Evolutionary conservation across 1,139 yeast genomes (phyloP).

Genomic region (Candida freyschussii): DNA sequence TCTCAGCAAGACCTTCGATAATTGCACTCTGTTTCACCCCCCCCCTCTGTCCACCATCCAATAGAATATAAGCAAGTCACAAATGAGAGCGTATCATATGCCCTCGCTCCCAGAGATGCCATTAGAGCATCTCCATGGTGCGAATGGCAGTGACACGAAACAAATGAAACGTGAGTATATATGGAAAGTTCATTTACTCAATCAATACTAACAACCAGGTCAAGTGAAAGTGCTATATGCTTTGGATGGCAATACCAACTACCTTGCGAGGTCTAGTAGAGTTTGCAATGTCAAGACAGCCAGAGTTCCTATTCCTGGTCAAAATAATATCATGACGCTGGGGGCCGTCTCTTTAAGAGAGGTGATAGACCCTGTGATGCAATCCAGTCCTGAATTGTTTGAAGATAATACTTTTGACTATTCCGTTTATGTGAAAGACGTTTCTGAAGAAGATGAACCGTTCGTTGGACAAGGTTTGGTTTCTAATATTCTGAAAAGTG

Average conservation of each 20-base stretch:
- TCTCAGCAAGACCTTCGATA: too few relatives aligned
- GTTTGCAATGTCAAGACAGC: constrained; percentile 44
- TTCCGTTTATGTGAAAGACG: constrained; percentile 67
- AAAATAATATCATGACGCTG: constrained; percentile 37
- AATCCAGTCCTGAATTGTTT: constrained; percentile 57
- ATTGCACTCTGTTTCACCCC: not conserved
- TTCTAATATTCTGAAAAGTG: constrained; percentile 35
- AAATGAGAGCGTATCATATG: constrained; percentile 28
- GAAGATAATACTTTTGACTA: constrained; percentile 47
- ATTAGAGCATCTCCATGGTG: constrained; percentile 13
- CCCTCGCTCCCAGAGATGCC: constrained; percentile 28
- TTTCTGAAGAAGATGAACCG: constrained; percentile 73
- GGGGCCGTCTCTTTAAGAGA: constrained; percentile 54
- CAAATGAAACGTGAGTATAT: constrained; percentile 32
- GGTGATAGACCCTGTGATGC: constrained; percentile 47
- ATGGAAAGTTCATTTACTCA: constrained; percentile 29
- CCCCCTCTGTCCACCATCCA: not conserved
- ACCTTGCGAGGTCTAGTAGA: constrained; percentile 48
- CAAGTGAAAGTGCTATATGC: constrained; percentile 53
- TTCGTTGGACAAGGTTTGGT: constrained; percentile 68
- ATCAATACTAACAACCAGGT: constrained; percentile 5
- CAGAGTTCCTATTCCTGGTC: constrained; percentile 38
- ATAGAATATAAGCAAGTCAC: too few relatives aligned
- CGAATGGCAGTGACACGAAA: constrained; percentile 11
- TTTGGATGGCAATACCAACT: constrained; percentile 54